Evolutionary conservation across 257 asterid species (phyloP).

Genomic region (Solanum tarijense): DNA sequence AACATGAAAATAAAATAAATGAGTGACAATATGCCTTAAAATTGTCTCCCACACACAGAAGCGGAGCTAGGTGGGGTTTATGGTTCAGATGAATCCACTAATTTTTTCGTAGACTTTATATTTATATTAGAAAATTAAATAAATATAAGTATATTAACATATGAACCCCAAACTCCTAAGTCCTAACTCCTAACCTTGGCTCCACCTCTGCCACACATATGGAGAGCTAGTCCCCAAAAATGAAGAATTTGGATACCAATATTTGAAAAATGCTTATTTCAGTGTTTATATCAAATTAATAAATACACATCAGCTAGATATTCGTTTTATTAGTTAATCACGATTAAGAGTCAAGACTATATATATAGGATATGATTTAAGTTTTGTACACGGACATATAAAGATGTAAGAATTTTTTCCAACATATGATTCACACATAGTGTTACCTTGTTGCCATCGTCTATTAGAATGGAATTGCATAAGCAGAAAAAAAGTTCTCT

Average conservation of each 20-base stretch:
- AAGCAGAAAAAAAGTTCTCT: conserved; percentile 11
- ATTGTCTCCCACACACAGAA: neutral
- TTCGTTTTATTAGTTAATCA: neutral
- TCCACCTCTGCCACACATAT: no score
- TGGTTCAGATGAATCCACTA: no score
- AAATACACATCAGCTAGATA: no score
- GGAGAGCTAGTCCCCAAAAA: no score
- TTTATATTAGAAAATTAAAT: no score
- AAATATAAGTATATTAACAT: no score
- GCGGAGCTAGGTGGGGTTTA: no score
- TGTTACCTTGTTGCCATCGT: conserved; percentile 21
- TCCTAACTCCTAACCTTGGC: no score
- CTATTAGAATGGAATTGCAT: conserved; percentile 12
- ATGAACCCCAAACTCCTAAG: no score
- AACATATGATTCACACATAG: neutral
- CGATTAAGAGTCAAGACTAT: neutral
- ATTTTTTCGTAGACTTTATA: no score
- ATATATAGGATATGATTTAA: neutral
- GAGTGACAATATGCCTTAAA: neutral
- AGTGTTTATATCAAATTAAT: no score
- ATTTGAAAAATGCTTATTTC: neutral
- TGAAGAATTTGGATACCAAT: neutral
- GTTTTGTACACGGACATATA: neutral
- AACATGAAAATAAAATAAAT: neutral
- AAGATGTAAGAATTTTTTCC: neutral